phyloP scores from a whole-genome alignment of 108 stramenopile genomes.

The Skeletonema menzelii region DNA sequence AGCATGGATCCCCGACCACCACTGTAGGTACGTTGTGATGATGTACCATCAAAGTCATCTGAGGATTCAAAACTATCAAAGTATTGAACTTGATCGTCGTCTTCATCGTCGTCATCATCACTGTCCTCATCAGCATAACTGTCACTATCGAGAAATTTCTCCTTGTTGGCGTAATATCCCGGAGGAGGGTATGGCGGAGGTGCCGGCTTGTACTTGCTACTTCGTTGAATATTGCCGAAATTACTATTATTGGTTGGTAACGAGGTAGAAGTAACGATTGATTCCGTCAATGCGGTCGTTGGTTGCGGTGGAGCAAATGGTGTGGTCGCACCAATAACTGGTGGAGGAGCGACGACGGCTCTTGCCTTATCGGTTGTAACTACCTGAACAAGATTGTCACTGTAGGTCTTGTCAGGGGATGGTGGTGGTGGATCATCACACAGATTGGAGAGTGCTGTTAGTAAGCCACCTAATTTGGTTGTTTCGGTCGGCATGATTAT shows the following conservation, averaged over 20 bases:
- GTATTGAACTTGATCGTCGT: not conserved
- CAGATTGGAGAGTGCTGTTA: not conserved
- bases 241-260: not conserved
- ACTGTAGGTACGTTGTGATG: not conserved
- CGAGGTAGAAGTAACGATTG: too few relatives aligned
- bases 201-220: not conserved
- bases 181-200: not conserved
- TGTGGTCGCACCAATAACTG: not conserved
- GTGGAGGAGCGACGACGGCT: not conserved
- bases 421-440: not conserved
- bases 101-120: not conserved
- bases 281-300: not conserved
- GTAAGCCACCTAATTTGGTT: not conserved
- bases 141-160: constrained; percentile 4
- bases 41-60: not conserved
- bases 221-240: not conserved
- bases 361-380: not conserved
- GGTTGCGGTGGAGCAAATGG: not conserved
- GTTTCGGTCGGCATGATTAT: not conserved
- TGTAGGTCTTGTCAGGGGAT: not conserved
- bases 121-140: not conserved
- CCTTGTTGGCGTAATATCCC: not conserved
- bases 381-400: not conserved
- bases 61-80: not conserved
- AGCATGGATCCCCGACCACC: not conserved